These are phyloP conservation scores for Hanseniaspora guilliermondii DNA, from an alignment of 805 yeast species.

Conservation along the genomic window DNA sequence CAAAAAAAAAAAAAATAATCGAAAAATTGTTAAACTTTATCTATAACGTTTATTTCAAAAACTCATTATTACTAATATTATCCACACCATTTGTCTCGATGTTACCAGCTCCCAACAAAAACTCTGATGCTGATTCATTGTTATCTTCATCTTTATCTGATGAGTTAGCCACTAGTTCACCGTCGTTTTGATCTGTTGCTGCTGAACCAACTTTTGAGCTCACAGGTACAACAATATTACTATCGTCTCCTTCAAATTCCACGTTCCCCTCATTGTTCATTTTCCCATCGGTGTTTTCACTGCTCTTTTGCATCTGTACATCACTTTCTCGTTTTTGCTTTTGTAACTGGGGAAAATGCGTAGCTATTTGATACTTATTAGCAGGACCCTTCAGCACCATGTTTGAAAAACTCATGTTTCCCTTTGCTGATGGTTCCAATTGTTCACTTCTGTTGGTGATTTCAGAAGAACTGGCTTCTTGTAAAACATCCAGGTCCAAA, in stretches of 20 bases:
- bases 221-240: constrained; percentile 1
- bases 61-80: background rate
- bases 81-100: background rate
- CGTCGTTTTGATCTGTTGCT: background rate
- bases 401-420: background rate
- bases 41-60: background rate
- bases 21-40: background rate
- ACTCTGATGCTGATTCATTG: background rate
- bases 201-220: background rate
- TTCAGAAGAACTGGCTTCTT: background rate
- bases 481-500: background rate
- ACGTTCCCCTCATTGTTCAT: constrained; percentile 1
- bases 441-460: background rate
- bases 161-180: background rate
- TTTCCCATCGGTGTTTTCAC: constrained; percentile 1
- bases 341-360: constrained; percentile 12
- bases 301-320: background rate
- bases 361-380: background rate
- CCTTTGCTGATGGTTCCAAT: background rate
- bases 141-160: background rate
- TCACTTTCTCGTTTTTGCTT: constrained; percentile 14
- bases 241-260: background rate
- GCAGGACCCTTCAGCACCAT: background rate
- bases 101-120: background rate
- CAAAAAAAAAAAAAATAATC: background rate